Base-by-base conservation (phyloP, 2,329 filamentous ascomycete genomes). In the Nakataea oryzae region DNA sequence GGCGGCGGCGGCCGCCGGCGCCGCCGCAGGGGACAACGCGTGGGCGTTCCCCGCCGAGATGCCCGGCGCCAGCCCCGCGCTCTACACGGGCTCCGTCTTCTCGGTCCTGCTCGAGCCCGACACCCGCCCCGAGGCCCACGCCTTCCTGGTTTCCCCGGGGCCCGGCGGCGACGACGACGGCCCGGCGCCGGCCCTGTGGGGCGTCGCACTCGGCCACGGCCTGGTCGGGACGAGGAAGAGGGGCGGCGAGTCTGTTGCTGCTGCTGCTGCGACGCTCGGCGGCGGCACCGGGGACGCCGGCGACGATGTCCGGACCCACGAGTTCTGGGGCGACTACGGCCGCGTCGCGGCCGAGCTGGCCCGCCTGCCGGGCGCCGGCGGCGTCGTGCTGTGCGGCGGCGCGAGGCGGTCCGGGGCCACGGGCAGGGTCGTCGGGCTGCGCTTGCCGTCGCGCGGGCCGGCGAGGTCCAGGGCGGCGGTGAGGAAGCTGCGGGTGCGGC, bases 151-250 rank as follows among this genome's bases (percentile, higher is more conserved):
- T 17, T 76, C 71, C n/a, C n/a, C n/a, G n/a, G 73, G 72, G 30
- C n/a, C 4, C n/a, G 68, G 28, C 59, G 54, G 29, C n/a, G 24
- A 26, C 1, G 54, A 66, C 0, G 71, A 72, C n/a, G 64, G 29
- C 1, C 14, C 73, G 13, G n/a, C n/a, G n/a, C 67, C 66, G 14
- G 69, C 66, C 6, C 59, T 75, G 56, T 82, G 80, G 78, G 84
- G 79, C 17, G 82, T 85, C 1, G 83, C 84, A 0, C 72, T 87
- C 14, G 85, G 84, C 1, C 84, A 87, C 66, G 84, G 84, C 0
- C 57, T 85, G 26, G 69, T 72, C 1, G 58, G 57, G 2, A 62
- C 63, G 1, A n/a, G 72, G 72, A 68, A 13, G 58, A 14, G 13
- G 61, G 62, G 62, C 62, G 62, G 47, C 34, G 62, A 41, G 32